Base-by-base conservation (phyloP, 345 rosid genomes). In the Lepidium sativum region DNA sequence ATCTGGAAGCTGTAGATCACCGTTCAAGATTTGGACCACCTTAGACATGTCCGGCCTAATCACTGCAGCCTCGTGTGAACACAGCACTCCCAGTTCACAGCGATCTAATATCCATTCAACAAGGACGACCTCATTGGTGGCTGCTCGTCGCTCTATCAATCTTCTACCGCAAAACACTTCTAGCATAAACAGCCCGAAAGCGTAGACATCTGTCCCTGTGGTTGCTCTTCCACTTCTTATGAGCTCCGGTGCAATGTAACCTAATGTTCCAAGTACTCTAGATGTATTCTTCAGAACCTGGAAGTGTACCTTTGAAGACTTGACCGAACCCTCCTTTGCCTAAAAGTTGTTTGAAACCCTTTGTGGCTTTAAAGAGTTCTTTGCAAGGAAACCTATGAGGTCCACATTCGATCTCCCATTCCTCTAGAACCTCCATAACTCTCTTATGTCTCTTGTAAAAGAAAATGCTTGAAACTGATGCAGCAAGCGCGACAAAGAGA, bases 201-300 rank as follows among this genome's bases (percentile, higher is more conserved):
- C 80, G 40, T 77, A 83, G 8, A 80, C 76, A 68, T 83, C 84
- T 12, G 85, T 74, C 21, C 83, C 75, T 2, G 79, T 65, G 4
- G 82, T 73, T 29, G 88, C 77, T 72, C 75, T 77, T 31, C 85
- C 78, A 4, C 82, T 83, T 76, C 71, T 75, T 17, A 82, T 75
- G 13, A 81, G 76, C 50, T 83, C 85, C 8, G 88, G 85, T 44
- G 85, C 88, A 35, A 83, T 61, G 52, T 79, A 83, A 2, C 87
- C 83, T 6, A 83, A 60, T 13, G 83, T 83, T 37, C 85, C 83
- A 1, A 71, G 80, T 17, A 81, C 75, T 21, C 53, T 40, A 3
- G 85, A 77, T 16, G 82, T n/a, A n/a, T 79, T 42, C n/a, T n/a
- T n/a, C 23, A 2, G 57, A 62, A 34, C 66, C 57, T 18, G 66